These are phyloP conservation scores for Auriscalpium orientale DNA, from an alignment of 768 basidiomycete genomes.

Conservation along the genomic window DNA sequence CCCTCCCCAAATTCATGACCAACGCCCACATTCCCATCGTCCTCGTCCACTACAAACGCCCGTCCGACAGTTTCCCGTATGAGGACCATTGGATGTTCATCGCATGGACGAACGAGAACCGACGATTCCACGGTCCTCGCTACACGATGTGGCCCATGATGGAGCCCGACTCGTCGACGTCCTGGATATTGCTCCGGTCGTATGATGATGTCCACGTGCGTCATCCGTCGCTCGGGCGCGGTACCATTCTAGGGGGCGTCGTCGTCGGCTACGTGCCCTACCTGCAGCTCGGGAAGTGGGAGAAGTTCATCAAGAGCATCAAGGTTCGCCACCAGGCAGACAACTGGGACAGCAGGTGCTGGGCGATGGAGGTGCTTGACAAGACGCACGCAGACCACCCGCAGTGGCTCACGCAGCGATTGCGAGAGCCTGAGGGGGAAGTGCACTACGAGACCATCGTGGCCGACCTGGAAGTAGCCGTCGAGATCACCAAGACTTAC, in stretches of 20 bases:
- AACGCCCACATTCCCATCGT: neutral
- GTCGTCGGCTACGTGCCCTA: neutral
- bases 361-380: constrained; percentile 56
- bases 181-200: too few relatives aligned
- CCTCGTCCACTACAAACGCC: neutral
- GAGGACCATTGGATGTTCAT: neutral
- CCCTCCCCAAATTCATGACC: neutral
- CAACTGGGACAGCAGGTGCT: constrained; percentile 37
- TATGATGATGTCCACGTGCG: too few relatives aligned
- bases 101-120: too few relatives aligned
- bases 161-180: too few relatives aligned
- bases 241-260: neutral
- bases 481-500: neutral
- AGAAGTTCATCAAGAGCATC: neutral
- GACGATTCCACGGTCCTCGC: too few relatives aligned
- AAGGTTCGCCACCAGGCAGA: neutral
- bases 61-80: neutral
- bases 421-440: neutral
- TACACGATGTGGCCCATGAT: too few relatives aligned
- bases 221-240: too few relatives aligned
- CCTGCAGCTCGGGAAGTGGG: neutral
- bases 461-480: neutral
- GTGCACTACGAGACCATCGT: neutral
- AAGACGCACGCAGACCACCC: constrained; percentile 34
- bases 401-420: neutral